Conservation (phyloP, 768 basidiomycete species). For the Hypholoma fasciculare region DNA sequence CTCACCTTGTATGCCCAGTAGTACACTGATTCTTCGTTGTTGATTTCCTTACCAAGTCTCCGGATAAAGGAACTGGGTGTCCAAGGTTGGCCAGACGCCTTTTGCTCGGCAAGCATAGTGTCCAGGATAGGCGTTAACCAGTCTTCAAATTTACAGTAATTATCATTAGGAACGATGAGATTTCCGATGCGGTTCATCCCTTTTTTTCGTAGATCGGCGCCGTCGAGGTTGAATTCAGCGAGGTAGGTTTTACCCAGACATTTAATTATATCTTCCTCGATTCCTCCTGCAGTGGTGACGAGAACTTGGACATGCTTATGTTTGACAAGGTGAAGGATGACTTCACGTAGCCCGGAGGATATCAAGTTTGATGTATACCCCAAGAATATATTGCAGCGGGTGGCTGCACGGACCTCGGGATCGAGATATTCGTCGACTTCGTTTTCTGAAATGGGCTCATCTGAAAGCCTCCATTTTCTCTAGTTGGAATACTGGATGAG, state of each 20-base stretch:
- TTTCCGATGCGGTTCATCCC: slow-evolving; percentile 99
- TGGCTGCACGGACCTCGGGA: slow-evolving; percentile 63
- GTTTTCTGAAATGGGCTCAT: slow-evolving; percentile 72
- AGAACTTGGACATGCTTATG: slow-evolving; percentile 86
- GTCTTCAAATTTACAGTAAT: slow-evolving; percentile 99
- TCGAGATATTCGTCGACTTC: slow-evolving; percentile 67
- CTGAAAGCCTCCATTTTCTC: slow-evolving; percentile 88
- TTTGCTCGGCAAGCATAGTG: slow-evolving; percentile 87
- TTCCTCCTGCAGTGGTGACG: slow-evolving; percentile 97
- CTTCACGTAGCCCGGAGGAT: slow-evolving; percentile 93
- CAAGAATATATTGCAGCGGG: slow-evolving; percentile 86
- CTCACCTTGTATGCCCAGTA: slow-evolving; percentile 99
- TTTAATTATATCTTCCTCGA: slow-evolving; percentile 99
- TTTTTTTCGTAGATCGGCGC: slow-evolving; percentile 78
- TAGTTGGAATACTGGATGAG: slow-evolving; percentile 27
- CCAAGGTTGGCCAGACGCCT: slow-evolving; percentile 70
- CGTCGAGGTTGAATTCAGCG: slow-evolving; percentile 90
- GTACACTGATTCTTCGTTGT: slow-evolving; percentile 96
- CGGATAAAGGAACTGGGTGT: slow-evolving; percentile 92
- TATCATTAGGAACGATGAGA: slow-evolving; percentile 94
- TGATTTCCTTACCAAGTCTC: slow-evolving; percentile 94
- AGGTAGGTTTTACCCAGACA: slow-evolving; percentile 97
- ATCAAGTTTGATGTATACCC: slow-evolving; percentile 99
- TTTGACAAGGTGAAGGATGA: slow-evolving; percentile 90
- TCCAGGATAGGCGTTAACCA: slow-evolving; percentile 97